A percentile compares a stretch with the other conserved stretches of the same genome.
Conservation (phyloP, 768 basidiomycete genomes). For the Rhizopogon roseolus region DNA sequence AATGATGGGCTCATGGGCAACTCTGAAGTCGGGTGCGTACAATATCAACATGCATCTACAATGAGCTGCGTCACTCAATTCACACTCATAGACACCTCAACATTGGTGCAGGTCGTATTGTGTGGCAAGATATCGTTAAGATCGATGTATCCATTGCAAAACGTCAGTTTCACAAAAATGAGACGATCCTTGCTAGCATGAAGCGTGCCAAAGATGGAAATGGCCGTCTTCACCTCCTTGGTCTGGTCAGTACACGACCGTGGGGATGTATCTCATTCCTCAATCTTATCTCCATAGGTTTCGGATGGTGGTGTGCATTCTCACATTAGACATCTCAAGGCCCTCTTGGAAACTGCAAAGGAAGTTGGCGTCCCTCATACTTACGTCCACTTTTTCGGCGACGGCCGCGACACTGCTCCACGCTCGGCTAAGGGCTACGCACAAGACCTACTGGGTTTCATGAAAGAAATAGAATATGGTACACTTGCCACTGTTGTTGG, state of each 20-base stretch:
- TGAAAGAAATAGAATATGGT: conserved; percentile 72
- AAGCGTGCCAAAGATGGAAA: conserved; percentile 77
- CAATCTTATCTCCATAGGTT: conserved; percentile 39
- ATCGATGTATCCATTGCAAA: conserved; percentile 94
- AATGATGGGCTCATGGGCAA: conserved; percentile 97
- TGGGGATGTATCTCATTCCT: background rate
- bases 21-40: conserved; percentile 88
- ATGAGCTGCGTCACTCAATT: background rate
- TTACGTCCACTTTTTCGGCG: conserved; percentile 92
- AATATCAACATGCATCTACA: background rate
- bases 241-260: conserved; percentile 51
- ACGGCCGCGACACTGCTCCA: conserved; percentile 93
- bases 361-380: conserved; percentile 78
- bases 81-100: conserved; percentile 69
- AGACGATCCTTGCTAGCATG: conserved; percentile 65
- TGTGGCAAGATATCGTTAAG: conserved; percentile 97
- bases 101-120: conserved; percentile 90
- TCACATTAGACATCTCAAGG: conserved; percentile 86
- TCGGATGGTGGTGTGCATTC: conserved; percentile 98
- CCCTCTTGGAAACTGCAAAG: conserved; percentile 88
- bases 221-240: conserved; percentile 84
- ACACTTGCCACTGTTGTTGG: conserved; percentile 83
- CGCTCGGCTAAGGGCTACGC: conserved; percentile 75
- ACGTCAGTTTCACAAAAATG: conserved; percentile 76
- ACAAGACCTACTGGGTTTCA: conserved; percentile 71